These are phyloP conservation scores for Ephemerocybe angulata DNA, from an alignment of 768 basidiomycete genomes.

Conservation along the genomic window DNA sequence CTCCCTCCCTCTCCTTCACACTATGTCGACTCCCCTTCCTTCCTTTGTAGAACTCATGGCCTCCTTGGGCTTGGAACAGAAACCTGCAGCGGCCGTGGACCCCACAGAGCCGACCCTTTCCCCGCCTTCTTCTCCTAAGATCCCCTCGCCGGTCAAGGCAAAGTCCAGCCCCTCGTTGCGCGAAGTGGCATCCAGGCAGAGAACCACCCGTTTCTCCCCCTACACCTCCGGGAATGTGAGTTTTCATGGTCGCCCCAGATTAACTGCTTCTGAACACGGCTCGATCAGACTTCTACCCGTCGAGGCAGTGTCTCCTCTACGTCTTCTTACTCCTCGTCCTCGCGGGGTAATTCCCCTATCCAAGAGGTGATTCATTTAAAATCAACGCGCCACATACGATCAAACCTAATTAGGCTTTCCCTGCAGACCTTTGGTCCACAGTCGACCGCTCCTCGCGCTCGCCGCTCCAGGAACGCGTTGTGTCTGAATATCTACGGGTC, in stretches of 20 bases:
- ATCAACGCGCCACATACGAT: neutral
- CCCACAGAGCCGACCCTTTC: conserved; percentile 28
- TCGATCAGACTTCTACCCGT: conserved; percentile 10
- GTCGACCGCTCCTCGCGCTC: conserved; percentile 43
- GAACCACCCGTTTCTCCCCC: conserved; percentile 44
- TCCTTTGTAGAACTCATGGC: conserved; percentile 88
- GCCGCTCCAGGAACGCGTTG: conserved; percentile 43
- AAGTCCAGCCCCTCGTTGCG: conserved; percentile 43
- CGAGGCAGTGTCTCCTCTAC: conserved; percentile 15
- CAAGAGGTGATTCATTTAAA: conserved; percentile 7
- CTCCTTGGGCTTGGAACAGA: conserved; percentile 68
- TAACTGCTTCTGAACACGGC: neutral
- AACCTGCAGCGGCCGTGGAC: conserved; percentile 10
- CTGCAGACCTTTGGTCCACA: conserved; percentile 33
- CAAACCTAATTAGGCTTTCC: conserved; percentile 5
- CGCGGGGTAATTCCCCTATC: conserved; percentile 5
- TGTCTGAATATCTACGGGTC: conserved; percentile 47
- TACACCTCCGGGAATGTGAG: conserved; percentile 43
- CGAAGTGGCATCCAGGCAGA: conserved; percentile 36
- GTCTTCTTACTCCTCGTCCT: conserved; percentile 14
- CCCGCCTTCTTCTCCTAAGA: conserved; percentile 40
- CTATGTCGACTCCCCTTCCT: conserved; percentile 66
- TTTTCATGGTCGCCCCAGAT: conserved; percentile 3
- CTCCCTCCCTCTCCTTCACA: conserved; percentile 23
- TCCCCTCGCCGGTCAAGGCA: conserved; percentile 36